phyloP scores from a whole-genome alignment of 2,329 filamentous ascomycete genomes.

The Graphilbum fragrans region DNA sequence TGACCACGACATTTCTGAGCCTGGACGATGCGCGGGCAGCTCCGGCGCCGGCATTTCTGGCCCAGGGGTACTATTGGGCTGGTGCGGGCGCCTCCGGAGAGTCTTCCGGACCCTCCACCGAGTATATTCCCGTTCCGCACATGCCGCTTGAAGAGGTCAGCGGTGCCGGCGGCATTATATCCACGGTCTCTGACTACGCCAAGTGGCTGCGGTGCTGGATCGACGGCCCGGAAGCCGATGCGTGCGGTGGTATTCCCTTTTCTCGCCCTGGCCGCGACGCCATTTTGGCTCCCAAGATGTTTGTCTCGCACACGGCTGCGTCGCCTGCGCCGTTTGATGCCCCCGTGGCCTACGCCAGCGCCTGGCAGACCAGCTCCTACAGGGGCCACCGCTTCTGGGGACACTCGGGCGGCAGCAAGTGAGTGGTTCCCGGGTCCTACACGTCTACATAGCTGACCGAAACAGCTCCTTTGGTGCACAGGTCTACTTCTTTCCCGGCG shows the following conservation, averaged over 20 bases:
- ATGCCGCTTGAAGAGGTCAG: slow-evolving; percentile 18
- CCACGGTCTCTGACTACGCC: slow-evolving; percentile 35
- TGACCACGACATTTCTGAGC: slow-evolving; percentile 26
- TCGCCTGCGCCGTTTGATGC: slow-evolving; percentile 17
- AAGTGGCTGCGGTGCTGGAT: slow-evolving; percentile 39
- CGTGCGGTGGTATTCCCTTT: slow-evolving; percentile 18
- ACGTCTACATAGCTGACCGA: background rate
- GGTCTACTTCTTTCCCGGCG: slow-evolving; percentile 30
- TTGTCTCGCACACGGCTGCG: slow-evolving; percentile 8
- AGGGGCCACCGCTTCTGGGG: slow-evolving; percentile 27
- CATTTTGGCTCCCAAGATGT: slow-evolving; percentile 21
- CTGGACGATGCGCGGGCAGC: slow-evolving; percentile 17
- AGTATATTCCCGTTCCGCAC: slow-evolving; percentile 15
- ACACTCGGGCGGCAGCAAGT: slow-evolving; percentile 29
- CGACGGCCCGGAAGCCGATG: slow-evolving; percentile 9
- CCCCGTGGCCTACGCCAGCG: slow-evolving; percentile 25
- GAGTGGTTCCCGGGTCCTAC: background rate
- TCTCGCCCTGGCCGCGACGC: slow-evolving; percentile 18
- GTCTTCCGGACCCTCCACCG: background rate
- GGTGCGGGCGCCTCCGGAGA: slow-evolving; percentile 7
- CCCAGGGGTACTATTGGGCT: slow-evolving; percentile 29
- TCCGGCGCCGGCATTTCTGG: slow-evolving; percentile 18
- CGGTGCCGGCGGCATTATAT: slow-evolving; percentile 29
- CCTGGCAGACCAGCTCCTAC: slow-evolving; percentile 26
- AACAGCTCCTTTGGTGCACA: slow-evolving; percentile 25